Evolutionary conservation across 108 stramenopile species (phyloP).

Genomic region (Nitzschia inconspicua): DNA sequence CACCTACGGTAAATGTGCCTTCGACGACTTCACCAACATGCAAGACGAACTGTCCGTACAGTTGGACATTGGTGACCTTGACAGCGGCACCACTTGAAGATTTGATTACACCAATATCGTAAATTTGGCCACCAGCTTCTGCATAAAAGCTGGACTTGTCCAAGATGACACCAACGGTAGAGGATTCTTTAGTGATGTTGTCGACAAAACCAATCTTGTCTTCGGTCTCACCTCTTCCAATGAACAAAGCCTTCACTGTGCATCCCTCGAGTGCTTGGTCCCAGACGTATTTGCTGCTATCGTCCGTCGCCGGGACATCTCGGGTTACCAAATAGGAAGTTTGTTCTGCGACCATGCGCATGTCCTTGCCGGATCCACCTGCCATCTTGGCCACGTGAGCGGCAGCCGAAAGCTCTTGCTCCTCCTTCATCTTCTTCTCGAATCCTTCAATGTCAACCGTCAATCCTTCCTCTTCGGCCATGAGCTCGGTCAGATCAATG

Average conservation of each 20-base stretch:
- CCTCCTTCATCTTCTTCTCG: slow-evolving; percentile 87
- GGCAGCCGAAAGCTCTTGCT: slow-evolving; percentile 72
- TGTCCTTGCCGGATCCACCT: slow-evolving; percentile 88
- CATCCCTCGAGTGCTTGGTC: slow-evolving; percentile 71
- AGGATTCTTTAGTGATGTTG: slow-evolving; percentile 59
- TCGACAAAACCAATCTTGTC: slow-evolving; percentile 88
- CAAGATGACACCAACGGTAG: slow-evolving; percentile 87
- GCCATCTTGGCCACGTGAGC: slow-evolving; percentile 78
- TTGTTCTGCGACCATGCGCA: slow-evolving; percentile 97
- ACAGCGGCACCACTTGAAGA: slow-evolving; percentile 41
- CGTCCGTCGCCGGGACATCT: slow-evolving; percentile 77
- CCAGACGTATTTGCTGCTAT: slow-evolving; percentile 90
- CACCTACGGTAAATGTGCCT: slow-evolving; percentile 77
- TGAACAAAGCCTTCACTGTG: slow-evolving; percentile 83
- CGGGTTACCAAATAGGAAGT: slow-evolving; percentile 81
- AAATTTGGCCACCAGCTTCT: slow-evolving; percentile 96
- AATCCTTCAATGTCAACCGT: slow-evolving; percentile 91
- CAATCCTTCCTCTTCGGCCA: slow-evolving; percentile 97
- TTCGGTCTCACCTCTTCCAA: slow-evolving; percentile 87
- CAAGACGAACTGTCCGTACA: slow-evolving; percentile 90
- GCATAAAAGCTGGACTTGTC: slow-evolving; percentile 95
- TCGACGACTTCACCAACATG: slow-evolving; percentile 80
- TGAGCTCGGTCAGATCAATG: slow-evolving; percentile 96
- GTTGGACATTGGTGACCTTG: slow-evolving; percentile 80
- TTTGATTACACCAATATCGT: slow-evolving; percentile 85